Conservation (phyloP, 495 filamentous ascomycete species). For the Hypoxylon subgilvum region DNA sequence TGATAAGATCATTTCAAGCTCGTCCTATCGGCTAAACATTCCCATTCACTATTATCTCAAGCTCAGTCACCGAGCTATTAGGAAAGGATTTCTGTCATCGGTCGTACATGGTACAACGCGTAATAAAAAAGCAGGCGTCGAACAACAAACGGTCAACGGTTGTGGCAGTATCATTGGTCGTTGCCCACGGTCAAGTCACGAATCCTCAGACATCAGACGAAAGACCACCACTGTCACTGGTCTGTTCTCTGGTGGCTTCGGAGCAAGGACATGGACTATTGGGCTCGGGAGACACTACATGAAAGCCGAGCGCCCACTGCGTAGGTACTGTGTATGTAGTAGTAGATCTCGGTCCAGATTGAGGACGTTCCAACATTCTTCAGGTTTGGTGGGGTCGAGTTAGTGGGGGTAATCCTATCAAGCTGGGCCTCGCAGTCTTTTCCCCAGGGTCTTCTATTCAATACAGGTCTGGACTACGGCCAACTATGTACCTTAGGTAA, state of each 20-base stretch:
- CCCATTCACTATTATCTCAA: slow-evolving; percentile 16
- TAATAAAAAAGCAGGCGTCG: slow-evolving; percentile 31
- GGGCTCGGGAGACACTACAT: slow-evolving; percentile 34
- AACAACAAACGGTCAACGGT: slow-evolving; percentile 28
- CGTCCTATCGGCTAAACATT: slow-evolving; percentile 5
- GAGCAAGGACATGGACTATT: slow-evolving; percentile 27
- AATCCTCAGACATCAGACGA: slow-evolving; percentile 28
- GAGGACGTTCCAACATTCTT: slow-evolving; percentile 21
- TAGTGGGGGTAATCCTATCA: slow-evolving; percentile 37
- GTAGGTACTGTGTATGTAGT: too few relatives aligned
- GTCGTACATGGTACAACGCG: slow-evolving; percentile 5
- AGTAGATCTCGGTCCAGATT: slow-evolving; percentile 40
- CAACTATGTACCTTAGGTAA: slow-evolving; percentile 19
- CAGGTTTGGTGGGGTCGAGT: slow-evolving; percentile 26
- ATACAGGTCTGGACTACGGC: slow-evolving; percentile 14
- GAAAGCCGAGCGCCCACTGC: slow-evolving; percentile 34
- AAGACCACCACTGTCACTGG: slow-evolving; percentile 12
- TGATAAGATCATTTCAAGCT: slow-evolving; percentile 16
- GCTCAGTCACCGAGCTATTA: not conserved
- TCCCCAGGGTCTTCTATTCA: slow-evolving; percentile 8
- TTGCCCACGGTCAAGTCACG: slow-evolving; percentile 29
- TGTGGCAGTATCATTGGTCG: slow-evolving; percentile 25
- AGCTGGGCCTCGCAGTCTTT: not conserved
- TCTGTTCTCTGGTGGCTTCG: slow-evolving; percentile 24
- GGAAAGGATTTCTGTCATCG: slow-evolving; percentile 5